Percentiles rank a stretch among this genome's conserved stretches.
Conservation (phyloP, 2,329 filamentous ascomycete species). For the Aschersonia sp. region DNA sequence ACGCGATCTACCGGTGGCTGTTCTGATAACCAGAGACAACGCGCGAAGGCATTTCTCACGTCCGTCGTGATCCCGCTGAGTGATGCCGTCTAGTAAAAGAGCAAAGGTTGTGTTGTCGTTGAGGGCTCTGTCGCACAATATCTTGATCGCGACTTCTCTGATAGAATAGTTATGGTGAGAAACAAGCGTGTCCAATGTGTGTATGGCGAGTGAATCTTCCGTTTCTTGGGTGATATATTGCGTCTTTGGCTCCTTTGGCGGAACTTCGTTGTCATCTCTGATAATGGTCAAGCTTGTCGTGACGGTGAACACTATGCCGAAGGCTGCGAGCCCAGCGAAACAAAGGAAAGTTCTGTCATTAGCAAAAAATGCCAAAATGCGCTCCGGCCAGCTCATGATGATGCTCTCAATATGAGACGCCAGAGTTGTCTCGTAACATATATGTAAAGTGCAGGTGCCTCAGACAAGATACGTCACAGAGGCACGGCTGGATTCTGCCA, state of each 20-base stretch:
- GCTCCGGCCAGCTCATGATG: constrained; percentile 23
- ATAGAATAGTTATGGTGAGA: constrained; percentile 60
- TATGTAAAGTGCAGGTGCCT: too few relatives aligned
- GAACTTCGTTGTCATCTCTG: constrained; percentile 51
- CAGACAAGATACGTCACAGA: background rate
- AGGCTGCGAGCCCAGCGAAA: constrained; percentile 11
- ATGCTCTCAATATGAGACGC: background rate
- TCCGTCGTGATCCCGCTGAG: constrained; percentile 41
- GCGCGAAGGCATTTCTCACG: constrained; percentile 42
- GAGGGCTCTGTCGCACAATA: constrained; percentile 39
- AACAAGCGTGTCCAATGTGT: constrained; percentile 53
- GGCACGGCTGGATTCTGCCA: background rate
- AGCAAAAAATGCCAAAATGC: constrained; percentile 18
- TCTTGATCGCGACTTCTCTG: constrained; percentile 50
- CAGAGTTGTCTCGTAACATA: too few relatives aligned
- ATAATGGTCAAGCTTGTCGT: constrained; percentile 43
- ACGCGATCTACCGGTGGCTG: too few relatives aligned
- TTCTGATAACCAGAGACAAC: constrained; percentile 32
- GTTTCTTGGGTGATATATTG: constrained; percentile 64
- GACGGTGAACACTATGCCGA: constrained; percentile 40
- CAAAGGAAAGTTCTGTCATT: constrained; percentile 35
- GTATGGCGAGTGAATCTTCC: constrained; percentile 53
- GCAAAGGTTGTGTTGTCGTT: constrained; percentile 40
- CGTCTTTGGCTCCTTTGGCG: constrained; percentile 47
- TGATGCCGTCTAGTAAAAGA: constrained; percentile 41